These are phyloP conservation scores for Ziziphus jujuba DNA, from an alignment of 306 rosid species.

Conservation along the genomic window DNA sequence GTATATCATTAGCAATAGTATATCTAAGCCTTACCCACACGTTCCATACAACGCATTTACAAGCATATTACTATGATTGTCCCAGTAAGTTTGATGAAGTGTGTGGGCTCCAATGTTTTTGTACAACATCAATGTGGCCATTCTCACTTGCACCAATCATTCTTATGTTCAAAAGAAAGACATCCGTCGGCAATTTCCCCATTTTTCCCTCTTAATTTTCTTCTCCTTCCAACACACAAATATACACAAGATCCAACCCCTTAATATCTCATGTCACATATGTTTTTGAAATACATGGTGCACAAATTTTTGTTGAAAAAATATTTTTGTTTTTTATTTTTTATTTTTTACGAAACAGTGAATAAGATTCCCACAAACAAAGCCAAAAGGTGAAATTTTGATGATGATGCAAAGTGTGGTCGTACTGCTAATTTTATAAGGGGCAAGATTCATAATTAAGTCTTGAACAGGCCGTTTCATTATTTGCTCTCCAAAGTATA, in stretches of 20 bases:
- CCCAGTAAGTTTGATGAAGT: conserved; percentile 11
- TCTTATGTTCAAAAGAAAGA: conserved; percentile 23
- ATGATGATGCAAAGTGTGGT: neutral
- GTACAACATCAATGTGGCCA: conserved; percentile 32
- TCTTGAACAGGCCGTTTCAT: no score
- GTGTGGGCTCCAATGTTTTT: conserved; percentile 40
- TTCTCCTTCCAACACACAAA: neutral
- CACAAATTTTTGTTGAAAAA: neutral
- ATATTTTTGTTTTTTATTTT: no score
- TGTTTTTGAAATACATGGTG: neutral
- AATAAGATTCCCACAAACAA: conserved; percentile 13
- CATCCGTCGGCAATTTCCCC: conserved; percentile 27
- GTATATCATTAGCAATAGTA: neutral
- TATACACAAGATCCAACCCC: neutral
- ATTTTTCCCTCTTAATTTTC: conserved; percentile 3
- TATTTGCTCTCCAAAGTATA: no score
- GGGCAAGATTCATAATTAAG: no score
- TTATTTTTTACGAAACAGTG: neutral
- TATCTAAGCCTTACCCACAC: conserved; percentile 1
- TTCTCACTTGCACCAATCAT: conserved; percentile 47
- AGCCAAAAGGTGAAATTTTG: conserved; percentile 1
- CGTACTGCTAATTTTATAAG: no score
- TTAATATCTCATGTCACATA: neutral
- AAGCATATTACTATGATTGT: neutral
- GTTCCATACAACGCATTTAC: conserved; percentile 13